Percentiles rank a stretch among this genome's conserved stretches.
These are phyloP conservation scores for Colletotrichum theobromicola DNA, from an alignment of 2,329 filamentous ascomycete species.

Conservation along the genomic window DNA sequence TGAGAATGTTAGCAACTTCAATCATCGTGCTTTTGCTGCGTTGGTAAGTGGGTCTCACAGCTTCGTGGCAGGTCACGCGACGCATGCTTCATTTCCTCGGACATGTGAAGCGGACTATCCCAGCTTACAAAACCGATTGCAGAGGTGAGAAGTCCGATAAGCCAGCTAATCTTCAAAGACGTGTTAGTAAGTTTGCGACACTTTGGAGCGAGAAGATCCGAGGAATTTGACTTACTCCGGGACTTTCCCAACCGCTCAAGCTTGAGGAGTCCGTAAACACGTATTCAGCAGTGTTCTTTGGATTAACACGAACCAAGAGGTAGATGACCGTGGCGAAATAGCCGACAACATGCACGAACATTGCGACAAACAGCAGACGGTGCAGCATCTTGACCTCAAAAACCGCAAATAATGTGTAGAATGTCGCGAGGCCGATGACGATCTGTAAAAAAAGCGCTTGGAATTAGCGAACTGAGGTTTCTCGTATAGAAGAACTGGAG, in stretches of 20 bases:
- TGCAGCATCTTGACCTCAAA: background rate
- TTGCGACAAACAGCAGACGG: background rate
- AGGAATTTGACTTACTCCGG: background rate
- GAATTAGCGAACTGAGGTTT: background rate
- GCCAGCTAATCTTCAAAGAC: background rate
- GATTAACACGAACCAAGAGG: background rate
- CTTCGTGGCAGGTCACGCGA: background rate
- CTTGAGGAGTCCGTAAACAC: background rate
- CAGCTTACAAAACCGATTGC: background rate
- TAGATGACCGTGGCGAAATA: background rate
- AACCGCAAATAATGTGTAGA: background rate
- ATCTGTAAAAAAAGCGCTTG: background rate
- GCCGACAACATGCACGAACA: background rate
- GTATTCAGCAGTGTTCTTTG: background rate
- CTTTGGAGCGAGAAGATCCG: background rate
- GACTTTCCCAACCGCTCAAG: background rate
- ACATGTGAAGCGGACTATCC: background rate
- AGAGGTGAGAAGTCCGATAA: background rate
- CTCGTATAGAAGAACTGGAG: background rate
- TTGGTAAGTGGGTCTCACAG: background rate
- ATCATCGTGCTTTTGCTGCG: background rate
- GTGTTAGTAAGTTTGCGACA: background rate
- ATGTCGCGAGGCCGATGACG: background rate
- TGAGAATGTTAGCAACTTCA: background rate
- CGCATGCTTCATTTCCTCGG: background rate